Evolutionary conservation across 129 eudicot species (phyloP).

Genomic region (Apium graveolens): DNA sequence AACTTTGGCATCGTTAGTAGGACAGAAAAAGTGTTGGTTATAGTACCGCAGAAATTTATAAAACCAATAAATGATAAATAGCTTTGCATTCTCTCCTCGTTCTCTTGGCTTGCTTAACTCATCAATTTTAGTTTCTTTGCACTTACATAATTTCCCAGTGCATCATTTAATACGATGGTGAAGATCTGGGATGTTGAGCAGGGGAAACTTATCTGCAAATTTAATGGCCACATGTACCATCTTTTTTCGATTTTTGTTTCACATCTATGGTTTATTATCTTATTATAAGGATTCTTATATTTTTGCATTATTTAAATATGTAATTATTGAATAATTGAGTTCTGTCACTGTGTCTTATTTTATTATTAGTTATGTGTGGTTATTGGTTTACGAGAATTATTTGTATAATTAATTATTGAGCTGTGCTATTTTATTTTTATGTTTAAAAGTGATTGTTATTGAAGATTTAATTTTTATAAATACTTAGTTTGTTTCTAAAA

Average conservation of each 20-base stretch:
- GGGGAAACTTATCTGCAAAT: constrained; percentile 35
- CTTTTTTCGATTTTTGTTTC: background rate
- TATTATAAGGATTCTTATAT: too few species aligned
- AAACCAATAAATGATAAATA: background rate
- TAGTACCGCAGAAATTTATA: too few species aligned
- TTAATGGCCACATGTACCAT: constrained; percentile 49
- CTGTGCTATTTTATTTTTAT: too few species aligned
- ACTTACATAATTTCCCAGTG: constrained; percentile 27
- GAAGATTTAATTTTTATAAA: too few species aligned
- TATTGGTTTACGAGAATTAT: too few species aligned
- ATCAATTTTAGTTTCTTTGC: background rate
- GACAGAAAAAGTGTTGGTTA: background rate
- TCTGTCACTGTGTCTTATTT: too few species aligned
- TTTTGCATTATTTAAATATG: too few species aligned
- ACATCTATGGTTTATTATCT: background rate
- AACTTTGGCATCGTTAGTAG: background rate
- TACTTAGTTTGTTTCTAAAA: too few species aligned
- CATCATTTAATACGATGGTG: constrained; percentile 58
- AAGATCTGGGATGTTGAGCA: constrained; percentile 53
- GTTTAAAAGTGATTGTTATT: too few species aligned
- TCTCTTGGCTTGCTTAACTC: background rate
- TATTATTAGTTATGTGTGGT: too few species aligned
- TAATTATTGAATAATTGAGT: too few species aligned
- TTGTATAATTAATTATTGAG: too few species aligned
- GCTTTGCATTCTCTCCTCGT: background rate